Conservation (phyloP, 805 yeast genomes). For the Groenewaldozyma tartarivorans region DNA sequence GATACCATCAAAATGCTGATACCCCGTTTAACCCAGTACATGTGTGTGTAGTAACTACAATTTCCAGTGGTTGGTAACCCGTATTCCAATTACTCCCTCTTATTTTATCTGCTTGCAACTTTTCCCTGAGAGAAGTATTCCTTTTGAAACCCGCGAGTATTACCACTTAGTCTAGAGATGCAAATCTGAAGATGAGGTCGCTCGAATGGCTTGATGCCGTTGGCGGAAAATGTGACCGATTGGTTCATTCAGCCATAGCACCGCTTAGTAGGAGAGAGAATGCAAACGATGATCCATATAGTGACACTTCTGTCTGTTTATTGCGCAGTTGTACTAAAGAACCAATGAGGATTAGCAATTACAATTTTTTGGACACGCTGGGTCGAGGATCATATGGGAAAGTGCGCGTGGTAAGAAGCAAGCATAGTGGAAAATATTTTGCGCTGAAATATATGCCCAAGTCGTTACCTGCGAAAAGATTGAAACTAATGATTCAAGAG, state of each 20-base stretch:
- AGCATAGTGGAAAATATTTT: slow-evolving; percentile 11
- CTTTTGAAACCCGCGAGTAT: no score
- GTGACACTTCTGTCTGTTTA: not conserved
- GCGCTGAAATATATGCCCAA: slow-evolving; percentile 24
- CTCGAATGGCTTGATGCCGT: not conserved
- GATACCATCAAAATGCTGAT: no score
- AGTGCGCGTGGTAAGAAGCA: slow-evolving; percentile 40
- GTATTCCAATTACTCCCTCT: no score
- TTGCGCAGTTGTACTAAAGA: not conserved
- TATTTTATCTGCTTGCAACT: no score
- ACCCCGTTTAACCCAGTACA: no score
- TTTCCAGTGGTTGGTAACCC: no score
- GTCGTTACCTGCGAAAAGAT: slow-evolving; percentile 9
- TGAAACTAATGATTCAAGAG: slow-evolving; percentile 18
- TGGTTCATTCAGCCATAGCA: not conserved
- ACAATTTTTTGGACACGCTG: not conserved
- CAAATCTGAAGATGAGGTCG: no score
- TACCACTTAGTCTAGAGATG: no score
- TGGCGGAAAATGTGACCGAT: not conserved
- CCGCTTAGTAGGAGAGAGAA: not conserved
- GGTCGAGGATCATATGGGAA: slow-evolving; percentile 85
- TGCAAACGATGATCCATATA: not conserved
- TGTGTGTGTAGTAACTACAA: no score
- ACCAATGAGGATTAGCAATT: not conserved
- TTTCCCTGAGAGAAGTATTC: no score